Base-by-base conservation (phyloP, 352 stramenopile genomes). In the Elongisporangium anandrum region DNA sequence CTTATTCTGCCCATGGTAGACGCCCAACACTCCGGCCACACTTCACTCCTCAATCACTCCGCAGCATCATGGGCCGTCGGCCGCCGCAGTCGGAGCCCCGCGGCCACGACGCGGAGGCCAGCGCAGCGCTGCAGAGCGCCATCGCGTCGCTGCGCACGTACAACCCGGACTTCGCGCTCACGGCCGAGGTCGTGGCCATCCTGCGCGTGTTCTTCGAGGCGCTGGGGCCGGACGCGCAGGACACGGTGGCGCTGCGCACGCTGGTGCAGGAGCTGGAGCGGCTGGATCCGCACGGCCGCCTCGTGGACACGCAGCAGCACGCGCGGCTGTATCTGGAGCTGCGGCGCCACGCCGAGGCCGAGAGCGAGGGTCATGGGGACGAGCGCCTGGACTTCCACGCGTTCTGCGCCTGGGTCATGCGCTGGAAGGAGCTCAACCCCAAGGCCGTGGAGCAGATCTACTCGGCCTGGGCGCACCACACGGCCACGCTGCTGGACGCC, bases 141-240 rank as follows among this genome's bases (percentile, higher is more conserved):
- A 45, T 45, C 34, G 34, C 34, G 34, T 83, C 83, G 60, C 72
- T 92, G 51, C 67, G 80, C 50, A 59, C 75, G 69, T 94, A 92
- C 76, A 94, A 94, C 60, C 85, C 85, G 24, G 77, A 92, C 64
- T 94, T 94, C 54, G 65, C 75, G 0, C 55, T 94, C n/a, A 94
- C 85, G 50, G 77, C 81, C 8, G 82, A 94, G 45, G 85, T 94
- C 51, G 61, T 92, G 23, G 78, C 80, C 57, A 91, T 94, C 66
- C 81, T 94, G 76, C 81, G 79, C 52, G 71, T 76, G 20, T 90
- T 94, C 63, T 94, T 94, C 53, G 65, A 83, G 20, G 79, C 91
- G 52, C 60, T 94, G 54, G 59, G 69, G 12, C 81, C 81, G 8
- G 75, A 88, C 51, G 63, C 56, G 0, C 50, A 64, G 3, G 79